phyloP scores from a whole-genome alignment of 345 rosid genomes.

The Lepidium sativum region DNA sequence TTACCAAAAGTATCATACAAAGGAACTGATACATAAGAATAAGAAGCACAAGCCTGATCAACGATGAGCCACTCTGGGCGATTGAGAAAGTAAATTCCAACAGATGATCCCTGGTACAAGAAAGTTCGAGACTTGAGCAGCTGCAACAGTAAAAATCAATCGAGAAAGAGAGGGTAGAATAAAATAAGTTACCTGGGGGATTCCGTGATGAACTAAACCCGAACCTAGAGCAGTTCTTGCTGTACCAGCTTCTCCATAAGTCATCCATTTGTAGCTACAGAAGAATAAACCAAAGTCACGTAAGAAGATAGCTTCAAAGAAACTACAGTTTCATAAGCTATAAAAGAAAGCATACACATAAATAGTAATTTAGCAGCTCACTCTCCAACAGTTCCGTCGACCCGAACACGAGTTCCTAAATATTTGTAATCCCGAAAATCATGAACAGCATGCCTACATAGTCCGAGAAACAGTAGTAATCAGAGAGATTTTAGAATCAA shows the following conservation, averaged over 20 bases:
- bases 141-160: background rate
- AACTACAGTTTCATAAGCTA: background rate
- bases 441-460: constrained; percentile 58
- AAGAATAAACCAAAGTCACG: background rate
- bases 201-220: constrained; percentile 63
- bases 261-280: constrained; percentile 87
- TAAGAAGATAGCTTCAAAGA: background rate
- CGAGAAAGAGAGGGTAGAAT: background rate
- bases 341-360: background rate
- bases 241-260: constrained; percentile 87
- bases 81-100: constrained; percentile 90
- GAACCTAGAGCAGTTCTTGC: constrained; percentile 86
- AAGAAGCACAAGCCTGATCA: constrained; percentile 96
- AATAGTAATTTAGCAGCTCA: constrained; percentile 32
- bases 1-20: constrained; percentile 92
- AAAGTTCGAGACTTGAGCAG: background rate
- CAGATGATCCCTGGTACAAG: constrained; percentile 53
- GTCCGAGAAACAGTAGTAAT: background rate
- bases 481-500: constrained; percentile 8
- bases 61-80: constrained; percentile 92
- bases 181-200: constrained; percentile 61
- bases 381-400: constrained; percentile 97
- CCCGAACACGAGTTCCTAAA: constrained; percentile 73
- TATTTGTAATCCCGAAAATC: constrained; percentile 76
- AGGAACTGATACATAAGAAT: constrained; percentile 85